Evolutionary conservation across 768 basidiomycete genomes (phyloP), one percentile per base, ranked within the genome.

Genomic region (Gyrodon lividus): DNA sequence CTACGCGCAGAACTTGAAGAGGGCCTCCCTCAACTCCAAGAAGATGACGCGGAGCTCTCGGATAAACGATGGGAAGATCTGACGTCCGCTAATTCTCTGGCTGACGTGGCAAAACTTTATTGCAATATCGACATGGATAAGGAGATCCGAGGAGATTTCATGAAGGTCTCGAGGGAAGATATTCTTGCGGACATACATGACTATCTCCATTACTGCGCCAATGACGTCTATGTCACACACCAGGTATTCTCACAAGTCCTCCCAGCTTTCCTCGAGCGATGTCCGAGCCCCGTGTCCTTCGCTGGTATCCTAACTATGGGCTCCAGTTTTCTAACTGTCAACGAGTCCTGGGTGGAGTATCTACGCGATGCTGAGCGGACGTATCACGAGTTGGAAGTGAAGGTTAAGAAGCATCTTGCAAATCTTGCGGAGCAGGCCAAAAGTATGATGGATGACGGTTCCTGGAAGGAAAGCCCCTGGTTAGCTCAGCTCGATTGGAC

Each of bases 401-500:
- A 74, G 37, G 78, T 91, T 35, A 80, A 78, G 58, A 65, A 59
- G 19, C 76, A 80, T 42, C 76, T 98, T 16, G 78, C 84, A 4
- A 77, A 83, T 43, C 75, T 90, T 34, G 93, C 94, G 0, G 77
- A 78, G 50, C 72, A 82, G 41, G 76, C 79, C 6, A 77, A 75
- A 58, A 59, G 46, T 7, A 56, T 86, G 69, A 74, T 80, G 72
- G 69, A 73, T 10, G 67, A 70, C 43, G 80, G 72, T 26, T 68
- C 64, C 43, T 92, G 84, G 87, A 80, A 76, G 64, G 74, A 77
- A 3, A 88, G 92, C 67, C 83, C 83, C 6, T 97, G 93, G 92
- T 69, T 95, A 13, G 79, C 76, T 43, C 97, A 99, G 67, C 74
- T 98, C 51, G 95, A 99, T 65, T 98, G 97, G 97, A 86, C 90